phyloP scores from a whole-genome alignment of 2,329 filamentous ascomycete species.

The Fusarium ramigenum region DNA sequence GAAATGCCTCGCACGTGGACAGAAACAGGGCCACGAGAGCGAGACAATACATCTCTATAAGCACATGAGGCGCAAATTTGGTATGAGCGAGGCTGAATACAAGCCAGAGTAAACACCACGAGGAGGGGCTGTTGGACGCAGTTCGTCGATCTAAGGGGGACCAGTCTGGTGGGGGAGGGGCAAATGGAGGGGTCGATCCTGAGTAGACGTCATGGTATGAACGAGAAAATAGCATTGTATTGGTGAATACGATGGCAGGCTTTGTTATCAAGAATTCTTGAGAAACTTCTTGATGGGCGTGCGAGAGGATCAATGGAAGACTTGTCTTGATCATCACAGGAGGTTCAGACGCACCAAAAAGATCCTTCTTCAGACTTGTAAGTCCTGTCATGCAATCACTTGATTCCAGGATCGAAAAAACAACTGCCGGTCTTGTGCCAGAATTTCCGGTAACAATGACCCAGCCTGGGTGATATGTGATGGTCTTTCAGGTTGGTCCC shows the following conservation, averaged over 20 bases:
- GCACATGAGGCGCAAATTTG: conserved; percentile 31
- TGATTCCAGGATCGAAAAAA: neutral
- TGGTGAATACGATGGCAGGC: neutral
- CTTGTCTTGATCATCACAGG: neutral
- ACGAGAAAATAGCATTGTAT: conserved; percentile 24
- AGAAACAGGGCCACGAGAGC: conserved; percentile 25
- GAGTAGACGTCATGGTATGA: conserved; percentile 19
- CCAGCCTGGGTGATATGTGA: conserved; percentile 22
- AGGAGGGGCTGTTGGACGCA: conserved; percentile 41
- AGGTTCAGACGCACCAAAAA: neutral
- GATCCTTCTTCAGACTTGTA: neutral
- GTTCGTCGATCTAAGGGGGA: conserved; percentile 42
- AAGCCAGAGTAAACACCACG: conserved; percentile 42
- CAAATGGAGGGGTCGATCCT: conserved; percentile 42
- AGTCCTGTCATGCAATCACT: conserved; percentile 16
- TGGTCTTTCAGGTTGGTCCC: conserved; percentile 1
- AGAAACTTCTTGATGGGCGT: neutral
- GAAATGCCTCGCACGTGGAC: conserved; percentile 43
- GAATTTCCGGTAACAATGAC: neutral
- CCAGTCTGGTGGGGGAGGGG: conserved; percentile 41
- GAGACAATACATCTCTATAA: conserved; percentile 1
- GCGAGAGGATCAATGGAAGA: neutral
- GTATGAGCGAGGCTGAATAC: conserved; percentile 36
- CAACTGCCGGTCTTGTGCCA: conserved; percentile 1
- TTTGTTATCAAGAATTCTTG: neutral